Evolutionary conservation across 306 rosid species (phyloP).

Genomic region (Fagus crenata): DNA sequence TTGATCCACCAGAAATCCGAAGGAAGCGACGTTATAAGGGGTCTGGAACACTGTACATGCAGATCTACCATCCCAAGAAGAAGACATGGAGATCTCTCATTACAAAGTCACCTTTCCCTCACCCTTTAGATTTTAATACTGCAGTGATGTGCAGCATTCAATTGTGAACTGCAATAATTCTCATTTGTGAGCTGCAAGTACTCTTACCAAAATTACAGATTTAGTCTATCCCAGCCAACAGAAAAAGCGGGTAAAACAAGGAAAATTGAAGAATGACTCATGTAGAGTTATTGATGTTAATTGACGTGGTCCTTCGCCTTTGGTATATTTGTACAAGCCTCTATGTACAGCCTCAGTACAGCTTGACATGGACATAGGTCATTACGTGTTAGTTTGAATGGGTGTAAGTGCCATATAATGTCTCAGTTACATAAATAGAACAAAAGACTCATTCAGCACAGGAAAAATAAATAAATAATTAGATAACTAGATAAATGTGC

Average conservation of each 20-base stretch:
- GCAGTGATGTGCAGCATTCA: slow-evolving; percentile 65
- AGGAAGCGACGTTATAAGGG: slow-evolving; percentile 57
- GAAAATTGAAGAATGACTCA: background rate
- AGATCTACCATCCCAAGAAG: slow-evolving; percentile 72
- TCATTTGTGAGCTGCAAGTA: slow-evolving; percentile 27
- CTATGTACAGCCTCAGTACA: background rate
- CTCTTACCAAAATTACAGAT: slow-evolving; percentile 13
- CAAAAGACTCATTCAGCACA: too few species aligned
- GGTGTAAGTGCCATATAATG: background rate
- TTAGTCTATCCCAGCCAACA: background rate
- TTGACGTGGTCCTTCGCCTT: background rate
- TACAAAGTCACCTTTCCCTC: slow-evolving; percentile 62
- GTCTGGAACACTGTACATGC: slow-evolving; percentile 59
- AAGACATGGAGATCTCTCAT: slow-evolving; percentile 69
- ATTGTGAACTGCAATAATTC: slow-evolving; percentile 41
- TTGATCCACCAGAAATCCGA: slow-evolving; percentile 38
- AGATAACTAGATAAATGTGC: background rate
- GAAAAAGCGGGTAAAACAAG: slow-evolving; percentile 1
- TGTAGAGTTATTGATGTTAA: background rate
- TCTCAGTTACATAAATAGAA: background rate
- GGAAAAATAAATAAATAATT: background rate
- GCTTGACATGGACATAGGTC: background rate
- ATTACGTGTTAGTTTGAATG: background rate
- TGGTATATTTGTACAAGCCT: background rate
- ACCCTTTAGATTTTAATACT: slow-evolving; percentile 50